phyloP scores from a whole-genome alignment of 2,329 filamentous ascomycete species.

The Calonectria henricotiae region DNA sequence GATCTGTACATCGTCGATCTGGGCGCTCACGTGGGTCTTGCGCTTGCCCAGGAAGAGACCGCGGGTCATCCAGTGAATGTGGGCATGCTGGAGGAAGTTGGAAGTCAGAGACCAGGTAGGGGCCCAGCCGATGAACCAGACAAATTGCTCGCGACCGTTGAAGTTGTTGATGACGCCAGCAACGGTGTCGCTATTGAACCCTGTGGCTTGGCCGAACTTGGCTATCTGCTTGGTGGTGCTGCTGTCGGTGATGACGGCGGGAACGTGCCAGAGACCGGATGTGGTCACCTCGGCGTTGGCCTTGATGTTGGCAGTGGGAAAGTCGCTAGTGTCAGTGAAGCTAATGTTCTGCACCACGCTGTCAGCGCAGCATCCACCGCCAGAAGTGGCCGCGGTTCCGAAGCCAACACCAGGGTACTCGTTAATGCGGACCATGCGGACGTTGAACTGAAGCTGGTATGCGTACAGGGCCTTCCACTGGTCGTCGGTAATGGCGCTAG shows the following conservation, averaged over 20 bases:
- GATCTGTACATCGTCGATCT: conserved; percentile 43
- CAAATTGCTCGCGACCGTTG: conserved; percentile 42
- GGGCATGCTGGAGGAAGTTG: conserved; percentile 41
- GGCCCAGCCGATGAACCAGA: conserved; percentile 45
- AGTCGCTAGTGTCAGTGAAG: conserved; percentile 37
- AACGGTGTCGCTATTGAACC: conserved; percentile 37
- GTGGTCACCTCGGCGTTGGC: conserved; percentile 38
- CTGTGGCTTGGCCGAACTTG: conserved; percentile 39
- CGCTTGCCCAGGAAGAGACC: conserved; percentile 45
- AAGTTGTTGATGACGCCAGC: conserved; percentile 44
- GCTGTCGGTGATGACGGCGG: conserved; percentile 37
- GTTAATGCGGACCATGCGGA: conserved; percentile 44
- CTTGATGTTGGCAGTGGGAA: conserved; percentile 43
- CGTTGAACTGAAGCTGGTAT: conserved; percentile 40
- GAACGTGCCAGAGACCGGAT: conserved; percentile 42
- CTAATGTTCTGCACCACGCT: conserved; percentile 37
- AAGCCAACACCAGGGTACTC: conserved; percentile 39
- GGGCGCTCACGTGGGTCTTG: conserved; percentile 40
- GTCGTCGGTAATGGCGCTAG: conserved; percentile 36
- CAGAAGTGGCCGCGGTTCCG: conserved; percentile 12
- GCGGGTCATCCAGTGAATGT: conserved; percentile 45
- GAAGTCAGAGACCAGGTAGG: conserved; percentile 42
- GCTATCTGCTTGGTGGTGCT: conserved; percentile 39
- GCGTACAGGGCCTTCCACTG: conserved; percentile 40
- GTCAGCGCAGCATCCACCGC: conserved; percentile 18